Base-by-base conservation (phyloP, 345 rosid species). In the Pseudoturritis turrita region DNA sequence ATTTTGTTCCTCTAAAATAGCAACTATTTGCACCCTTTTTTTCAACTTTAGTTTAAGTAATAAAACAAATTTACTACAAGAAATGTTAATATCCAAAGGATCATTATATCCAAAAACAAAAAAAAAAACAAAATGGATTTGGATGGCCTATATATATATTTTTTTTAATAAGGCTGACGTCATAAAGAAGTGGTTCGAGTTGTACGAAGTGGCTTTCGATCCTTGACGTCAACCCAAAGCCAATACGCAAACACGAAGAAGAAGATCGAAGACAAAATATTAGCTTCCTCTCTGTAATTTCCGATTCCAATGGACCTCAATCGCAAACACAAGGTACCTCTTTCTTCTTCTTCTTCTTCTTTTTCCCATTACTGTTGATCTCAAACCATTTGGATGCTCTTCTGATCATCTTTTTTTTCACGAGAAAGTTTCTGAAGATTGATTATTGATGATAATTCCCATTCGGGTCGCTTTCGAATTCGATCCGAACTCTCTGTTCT, bases 261-360 rank as follows among this genome's bases (percentile, higher is more conserved):
- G 66, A 63, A 18, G 60, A 33, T 68, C 60, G 60, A 39, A 46
- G 53, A 59, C 70, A 45, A 43, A n/a, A n/a, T 22, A 35, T 35
- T 46, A 43, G 50, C 12, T 14, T 36, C 54, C 1, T 61, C 22
- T 28, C 40, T 61, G 8, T 26, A 39, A n/a, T 43, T 10, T 35
- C 43, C 47, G 45, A 22, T 2, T 53, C 70, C 36, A 28, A 91
- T 91, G 96, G 96, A 88, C 67, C 77, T 80, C 1, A 70, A 79
- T 74, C 89, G 91, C 56, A 91, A 89, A 76, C 84, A 84, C 67
- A 91, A 88, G 91, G 97, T 84, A 28, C 61, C 44, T 65, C 49
- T 47, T 35, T 33, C 62, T 28, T 12, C 18, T 56, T 5, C 39
- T 15, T 19, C 37, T 39, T 15, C 18, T n/a, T n/a, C n/a, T n/a